A percentile compares a stretch with the other conserved stretches of the same genome.
Evolutionary conservation across 768 basidiomycete genomes (phyloP).

Genomic region (Leccinum incarnatum): DNA sequence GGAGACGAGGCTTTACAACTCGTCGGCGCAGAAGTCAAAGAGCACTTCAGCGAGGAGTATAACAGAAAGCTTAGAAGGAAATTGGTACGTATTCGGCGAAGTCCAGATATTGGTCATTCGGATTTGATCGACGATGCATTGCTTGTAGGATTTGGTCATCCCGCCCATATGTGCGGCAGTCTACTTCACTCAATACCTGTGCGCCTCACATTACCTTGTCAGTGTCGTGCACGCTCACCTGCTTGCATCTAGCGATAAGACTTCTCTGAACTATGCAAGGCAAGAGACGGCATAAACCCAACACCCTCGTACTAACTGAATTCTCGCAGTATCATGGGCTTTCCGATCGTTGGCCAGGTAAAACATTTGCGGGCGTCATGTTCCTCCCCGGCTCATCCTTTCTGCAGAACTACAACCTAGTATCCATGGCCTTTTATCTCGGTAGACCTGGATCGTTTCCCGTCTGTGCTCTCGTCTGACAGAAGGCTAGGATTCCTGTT

Average conservation of each 20-base stretch:
- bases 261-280: conserved; percentile 70
- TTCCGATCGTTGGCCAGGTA: conserved; percentile 63
- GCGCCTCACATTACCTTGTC: conserved; percentile 15
- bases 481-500: conserved; percentile 45
- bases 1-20: conserved; percentile 63
- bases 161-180: conserved; percentile 60
- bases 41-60: conserved; percentile 59
- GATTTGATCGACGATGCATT: background rate
- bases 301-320: conserved; percentile 3
- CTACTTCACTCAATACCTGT: conserved; percentile 69
- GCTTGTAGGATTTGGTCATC: conserved; percentile 47
- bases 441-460: conserved; percentile 33
- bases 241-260: conserved; percentile 53
- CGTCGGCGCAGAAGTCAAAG: conserved; percentile 50
- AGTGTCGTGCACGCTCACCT: conserved; percentile 1
- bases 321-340: conserved; percentile 53
- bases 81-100: conserved; percentile 38
- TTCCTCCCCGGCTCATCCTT: conserved; percentile 1
- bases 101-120: background rate
- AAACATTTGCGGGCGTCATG: background rate
- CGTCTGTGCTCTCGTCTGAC: conserved; percentile 1
- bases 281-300: conserved; percentile 13
- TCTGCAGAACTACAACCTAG: conserved; percentile 57
- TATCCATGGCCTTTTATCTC: conserved; percentile 62
- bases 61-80: conserved; percentile 56